Evolutionary conservation across 306 rosid species (phyloP).

Genomic region (Corylus heterophylla): DNA sequence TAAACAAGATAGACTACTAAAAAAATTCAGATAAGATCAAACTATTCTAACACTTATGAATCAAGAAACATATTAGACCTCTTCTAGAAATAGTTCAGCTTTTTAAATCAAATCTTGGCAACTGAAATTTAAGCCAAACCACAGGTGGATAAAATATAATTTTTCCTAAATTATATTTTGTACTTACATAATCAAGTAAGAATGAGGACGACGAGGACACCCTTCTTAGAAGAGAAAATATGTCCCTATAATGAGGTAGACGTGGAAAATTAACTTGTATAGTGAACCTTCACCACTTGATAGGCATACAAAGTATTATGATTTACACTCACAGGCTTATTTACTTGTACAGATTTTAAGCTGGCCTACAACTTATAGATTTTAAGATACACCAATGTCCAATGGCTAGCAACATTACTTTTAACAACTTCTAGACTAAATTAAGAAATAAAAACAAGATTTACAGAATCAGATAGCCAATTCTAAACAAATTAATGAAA

Average conservation of each 20-base stretch:
- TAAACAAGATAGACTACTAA: no score
- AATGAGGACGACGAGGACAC: background rate
- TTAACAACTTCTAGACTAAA: background rate
- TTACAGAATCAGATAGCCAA: background rate
- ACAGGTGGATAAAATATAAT: background rate
- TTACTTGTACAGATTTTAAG: background rate
- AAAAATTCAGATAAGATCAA: no score
- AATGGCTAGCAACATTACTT: background rate
- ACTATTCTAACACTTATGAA: background rate
- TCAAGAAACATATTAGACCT: background rate
- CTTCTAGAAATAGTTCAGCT: background rate
- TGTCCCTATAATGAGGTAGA: background rate
- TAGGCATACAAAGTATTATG: background rate
- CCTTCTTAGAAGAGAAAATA: background rate
- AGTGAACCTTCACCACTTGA: background rate
- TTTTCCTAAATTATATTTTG: background rate
- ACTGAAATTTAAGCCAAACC: background rate
- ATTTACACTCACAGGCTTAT: background rate
- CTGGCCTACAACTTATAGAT: background rate
- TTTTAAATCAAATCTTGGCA: background rate
- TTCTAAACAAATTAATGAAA: background rate
- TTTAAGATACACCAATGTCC: background rate
- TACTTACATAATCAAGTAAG: background rate
- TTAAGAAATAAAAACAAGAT: background rate
- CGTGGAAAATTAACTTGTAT: background rate